Evolutionary conservation across 352 stramenopile genomes (phyloP).

Genomic region (Phytophthora brassicae): DNA sequence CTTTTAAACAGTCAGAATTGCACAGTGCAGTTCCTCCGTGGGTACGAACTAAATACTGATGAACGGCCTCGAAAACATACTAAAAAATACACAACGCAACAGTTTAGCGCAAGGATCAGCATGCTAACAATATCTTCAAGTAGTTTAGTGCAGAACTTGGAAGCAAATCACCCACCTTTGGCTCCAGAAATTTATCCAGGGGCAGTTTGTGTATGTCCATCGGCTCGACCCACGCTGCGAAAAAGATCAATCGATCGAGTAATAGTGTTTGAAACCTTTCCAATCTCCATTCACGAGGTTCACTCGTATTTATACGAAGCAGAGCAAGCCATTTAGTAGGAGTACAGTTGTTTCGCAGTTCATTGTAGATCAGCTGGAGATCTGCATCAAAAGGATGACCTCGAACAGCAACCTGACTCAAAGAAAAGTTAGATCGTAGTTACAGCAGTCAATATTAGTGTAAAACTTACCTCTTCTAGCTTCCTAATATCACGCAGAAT

Average conservation of each 20-base stretch:
- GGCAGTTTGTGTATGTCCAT: conserved; percentile 30
- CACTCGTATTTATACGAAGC: not conserved
- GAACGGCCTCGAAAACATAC: conserved; percentile 49
- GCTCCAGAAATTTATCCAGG: conserved; percentile 47
- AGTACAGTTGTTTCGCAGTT: not conserved
- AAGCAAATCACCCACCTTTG: conserved; percentile 24
- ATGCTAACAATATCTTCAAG: not conserved
- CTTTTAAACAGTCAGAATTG: conserved; percentile 36
- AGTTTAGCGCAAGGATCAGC: not conserved
- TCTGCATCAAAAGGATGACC: conserved; percentile 5
- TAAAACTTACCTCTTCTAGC: conserved; percentile 28
- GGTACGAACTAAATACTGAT: conserved; percentile 62
- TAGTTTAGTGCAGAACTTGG: too few species aligned
- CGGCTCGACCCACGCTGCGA: conserved; percentile 37
- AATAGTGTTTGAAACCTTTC: conserved; percentile 41
- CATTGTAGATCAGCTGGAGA: conserved; percentile 4
- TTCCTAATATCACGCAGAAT: conserved; percentile 27
- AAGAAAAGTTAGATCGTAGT: conserved; percentile 1
- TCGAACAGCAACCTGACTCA: conserved; percentile 7
- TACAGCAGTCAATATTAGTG: not conserved
- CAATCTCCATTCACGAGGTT: conserved; percentile 12
- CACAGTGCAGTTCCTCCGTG: conserved; percentile 40
- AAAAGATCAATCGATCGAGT: conserved; percentile 37
- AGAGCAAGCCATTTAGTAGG: conserved; percentile 15
- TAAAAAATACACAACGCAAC: conserved; percentile 12